Base-by-base conservation (phyloP, 371 early-diverging fungal genomes). In the Umbelopsis sp. region DNA sequence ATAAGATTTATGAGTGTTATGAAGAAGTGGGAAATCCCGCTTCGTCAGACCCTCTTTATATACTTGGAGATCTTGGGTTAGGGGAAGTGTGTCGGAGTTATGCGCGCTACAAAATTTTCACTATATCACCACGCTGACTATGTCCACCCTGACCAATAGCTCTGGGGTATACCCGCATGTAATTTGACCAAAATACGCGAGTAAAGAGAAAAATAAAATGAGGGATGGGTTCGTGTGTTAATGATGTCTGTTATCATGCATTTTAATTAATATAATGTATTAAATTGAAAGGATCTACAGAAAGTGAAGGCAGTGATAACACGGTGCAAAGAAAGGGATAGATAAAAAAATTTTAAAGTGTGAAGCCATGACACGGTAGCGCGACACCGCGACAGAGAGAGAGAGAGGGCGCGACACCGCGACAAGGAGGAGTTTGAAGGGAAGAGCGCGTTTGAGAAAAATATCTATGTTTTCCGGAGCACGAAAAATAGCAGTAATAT, bases 1-100 rank as follows among this genome's bases (percentile, higher is more conserved):
- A 83, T 97, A 48, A 48, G 45, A 41, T 45, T 44, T 50, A 44
- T 48, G 45, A 25, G 48, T 50, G 48, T 48, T 22, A 48, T 32
- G 51, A 35, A 50, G 51, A 50, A 50, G 51, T 46, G 66, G 25
- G 51, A 50, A 66, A 51, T 51, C 48, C 24, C 22, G 24, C 37
- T 18, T n/a, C 16, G 35, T 25, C 20, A 14, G 32, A 20, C 57
- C 16, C 57, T 25, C 25, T 57, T 32, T 57, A 57, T 57, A 57
- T 57, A 57, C 57, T 57, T 52, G 20, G 20, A 14, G 12, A 22
- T 20, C 51, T 25, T 18, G 57, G 57, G 57, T 57, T 57, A 57
- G 57, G 57, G 57, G 9, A 14, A 3, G 1, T 0, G 2, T 57
- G 35, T 25, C 57, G 57, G 57, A 57, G 32, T 32, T 57, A 32